phyloP scores from a whole-genome alignment of 208 protist species.

The Wallacemonas collosoma region DNA sequence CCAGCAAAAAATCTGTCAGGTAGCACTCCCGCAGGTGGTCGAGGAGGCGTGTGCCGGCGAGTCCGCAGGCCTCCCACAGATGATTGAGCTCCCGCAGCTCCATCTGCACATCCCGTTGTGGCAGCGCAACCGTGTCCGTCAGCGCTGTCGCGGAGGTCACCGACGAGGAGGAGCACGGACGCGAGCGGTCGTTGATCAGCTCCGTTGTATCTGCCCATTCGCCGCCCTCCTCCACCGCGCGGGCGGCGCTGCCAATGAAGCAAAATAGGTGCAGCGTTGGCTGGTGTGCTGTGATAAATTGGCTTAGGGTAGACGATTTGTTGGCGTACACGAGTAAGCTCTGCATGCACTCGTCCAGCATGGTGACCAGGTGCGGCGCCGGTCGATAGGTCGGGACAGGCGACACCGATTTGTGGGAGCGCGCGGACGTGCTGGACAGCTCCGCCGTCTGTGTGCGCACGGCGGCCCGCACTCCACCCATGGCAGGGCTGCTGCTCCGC shows the following conservation, averaged over 20 bases:
- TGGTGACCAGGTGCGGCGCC: constrained; percentile 29
- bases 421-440: not conserved
- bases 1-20: constrained; percentile 83
- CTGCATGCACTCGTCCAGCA: constrained; percentile 73
- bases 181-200: not conserved
- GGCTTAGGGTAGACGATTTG: constrained; percentile 59
- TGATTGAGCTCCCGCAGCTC: constrained; percentile 57
- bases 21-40: constrained; percentile 72
- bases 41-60: constrained; percentile 38
- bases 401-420: constrained; percentile 24
- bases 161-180: constrained; percentile 1
- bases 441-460: not conserved
- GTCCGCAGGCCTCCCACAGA: constrained; percentile 45
- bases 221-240: constrained; percentile 46
- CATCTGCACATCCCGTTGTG: constrained; percentile 44
- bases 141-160: not conserved
- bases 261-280: constrained; percentile 58
- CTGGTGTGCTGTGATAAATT: constrained; percentile 47
- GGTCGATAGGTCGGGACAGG: constrained; percentile 43
- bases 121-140: constrained; percentile 14
- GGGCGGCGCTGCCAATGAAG: constrained; percentile 65
- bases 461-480: constrained; percentile 5
- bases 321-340: constrained; percentile 85
- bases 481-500: constrained; percentile 20
- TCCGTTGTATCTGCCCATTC: constrained; percentile 1